Evolutionary conservation across 768 basidiomycete species (phyloP), one percentile per base, ranked within the genome.

Genomic region (Tremella yokohamensis): DNA sequence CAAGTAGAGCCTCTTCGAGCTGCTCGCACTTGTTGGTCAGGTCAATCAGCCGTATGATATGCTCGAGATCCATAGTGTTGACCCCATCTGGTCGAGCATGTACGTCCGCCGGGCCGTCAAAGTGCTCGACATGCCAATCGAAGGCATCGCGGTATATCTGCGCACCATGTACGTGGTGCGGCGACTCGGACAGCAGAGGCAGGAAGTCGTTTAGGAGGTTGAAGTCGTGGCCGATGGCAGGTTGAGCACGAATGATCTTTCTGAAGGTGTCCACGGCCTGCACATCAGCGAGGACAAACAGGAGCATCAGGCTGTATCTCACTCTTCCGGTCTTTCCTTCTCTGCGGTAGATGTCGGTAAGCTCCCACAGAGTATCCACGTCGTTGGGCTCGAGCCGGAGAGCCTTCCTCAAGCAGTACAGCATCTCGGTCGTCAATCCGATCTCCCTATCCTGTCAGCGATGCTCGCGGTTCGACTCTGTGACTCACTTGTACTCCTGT

Each of bases 331-430:
- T 78, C 38, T 90, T 85, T 2, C 85, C 85, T 26, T 85, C 83
- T 63, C 88, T 85, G 64, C 86, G 86, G 1, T 90, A 86, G 12
- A 94, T 81, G 3, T 83, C 80, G 0, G 91, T 90, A 1, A 90
- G 83, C 65, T 97, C 92, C 89, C 90, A 96, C 15, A 90, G 81
- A 3, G 89, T 87, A 58, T 88, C 85, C 15, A 89, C 83, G 63
- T 97, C 92, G 8, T 82, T 80, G 1, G 89, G 87, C 69, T 94
- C 87, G 20, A 88, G 79, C 57, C 82, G 84, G 66, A 86, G 83
- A 0, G 88, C 83, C 70, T 96, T 93, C 0, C 87, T 81, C 71
- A 88, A 89, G 71, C 94, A 98, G 70, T 97, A 97, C 37, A 96
- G 74, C 1, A 90, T 89, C 75, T 97, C 91, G 8, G 61, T 56